Conservation (phyloP, 75 land plant genomes). For the Pseudotsuga menziesii region DNA sequence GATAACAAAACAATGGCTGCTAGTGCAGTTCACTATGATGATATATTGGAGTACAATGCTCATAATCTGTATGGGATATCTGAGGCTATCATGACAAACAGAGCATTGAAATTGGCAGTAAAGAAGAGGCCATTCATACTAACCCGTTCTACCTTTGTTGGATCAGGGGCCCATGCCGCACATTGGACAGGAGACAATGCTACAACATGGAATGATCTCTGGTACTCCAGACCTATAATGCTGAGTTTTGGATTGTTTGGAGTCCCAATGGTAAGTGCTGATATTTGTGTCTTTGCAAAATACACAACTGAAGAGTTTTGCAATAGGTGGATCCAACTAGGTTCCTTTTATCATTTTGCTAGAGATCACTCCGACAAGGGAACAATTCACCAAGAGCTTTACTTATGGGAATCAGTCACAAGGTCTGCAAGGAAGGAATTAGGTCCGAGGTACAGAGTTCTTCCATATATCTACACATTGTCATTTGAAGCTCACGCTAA, state of each 20-base stretch:
- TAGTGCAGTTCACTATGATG: conserved; percentile 59
- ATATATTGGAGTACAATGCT: conserved; percentile 57
- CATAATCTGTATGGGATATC: conserved; percentile 76
- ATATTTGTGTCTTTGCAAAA: conserved; percentile 76
- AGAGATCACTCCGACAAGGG: conserved; percentile 19
- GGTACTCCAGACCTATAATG: conserved; percentile 63
- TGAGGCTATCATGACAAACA: conserved; percentile 58
- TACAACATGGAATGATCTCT: conserved; percentile 72
- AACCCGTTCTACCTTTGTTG: conserved; percentile 67
- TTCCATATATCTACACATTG: conserved; percentile 36
- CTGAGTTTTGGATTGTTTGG: conserved; percentile 80
- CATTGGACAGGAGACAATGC: conserved; percentile 89
- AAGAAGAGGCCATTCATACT: conserved; percentile 72
- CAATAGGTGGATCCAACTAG: conserved; percentile 46
- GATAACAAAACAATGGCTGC: conserved; percentile 73
- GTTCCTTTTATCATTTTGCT: conserved; percentile 37
- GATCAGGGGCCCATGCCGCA: conserved; percentile 62
- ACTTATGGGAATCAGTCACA: conserved; percentile 31
- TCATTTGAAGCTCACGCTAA: conserved; percentile 17
- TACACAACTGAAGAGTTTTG: conserved; percentile 71
- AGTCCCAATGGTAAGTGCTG: conserved; percentile 81
- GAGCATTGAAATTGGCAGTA: conserved; percentile 33
- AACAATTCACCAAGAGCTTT: conserved; percentile 26
- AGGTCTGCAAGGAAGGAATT: conserved; percentile 23
- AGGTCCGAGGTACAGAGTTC: conserved; percentile 19